These are phyloP conservation scores for Candida michaelii DNA, from an alignment of 805 yeast species.

Conservation along the genomic window DNA sequence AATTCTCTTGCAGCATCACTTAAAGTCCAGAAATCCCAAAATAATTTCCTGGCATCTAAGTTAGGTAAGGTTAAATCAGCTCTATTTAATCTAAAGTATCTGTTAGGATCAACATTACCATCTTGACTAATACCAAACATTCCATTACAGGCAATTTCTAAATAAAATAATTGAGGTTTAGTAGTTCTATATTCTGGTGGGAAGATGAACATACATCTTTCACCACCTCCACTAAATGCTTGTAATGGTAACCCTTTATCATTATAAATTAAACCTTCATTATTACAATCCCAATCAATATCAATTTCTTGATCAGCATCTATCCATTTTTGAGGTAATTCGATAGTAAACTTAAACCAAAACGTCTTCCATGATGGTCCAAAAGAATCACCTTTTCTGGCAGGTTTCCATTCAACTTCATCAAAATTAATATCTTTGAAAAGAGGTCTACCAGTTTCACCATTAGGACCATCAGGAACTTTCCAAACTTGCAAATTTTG, in stretches of 20 bases:
- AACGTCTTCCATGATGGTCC: conserved; percentile 98
- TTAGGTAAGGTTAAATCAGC: conserved; percentile 86
- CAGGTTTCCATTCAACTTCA: conserved; percentile 48
- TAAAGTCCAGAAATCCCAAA: conserved; percentile 81
- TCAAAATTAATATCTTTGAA: conserved; percentile 57
- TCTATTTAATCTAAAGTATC: conserved; percentile 61
- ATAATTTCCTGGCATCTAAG: conserved; percentile 72
- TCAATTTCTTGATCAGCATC: conserved; percentile 49
- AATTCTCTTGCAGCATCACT: conserved; percentile 91
- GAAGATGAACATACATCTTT: conserved; percentile 69
- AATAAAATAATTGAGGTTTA: conserved; percentile 63
- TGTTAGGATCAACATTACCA: conserved; percentile 66
- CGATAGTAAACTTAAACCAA: conserved; percentile 76
- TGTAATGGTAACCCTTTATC: conserved; percentile 67
- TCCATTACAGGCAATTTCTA: conserved; percentile 92
- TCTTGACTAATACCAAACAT: conserved; percentile 76
- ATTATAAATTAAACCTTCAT: conserved; percentile 81
- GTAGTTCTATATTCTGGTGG: conserved; percentile 56
- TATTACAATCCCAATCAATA: conserved; percentile 81
- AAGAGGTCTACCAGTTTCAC: conserved; percentile 56
- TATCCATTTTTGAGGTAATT: conserved; percentile 64
- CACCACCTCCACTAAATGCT: conserved; percentile 86
- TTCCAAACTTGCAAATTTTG: conserved; percentile 61
- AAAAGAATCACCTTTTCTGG: conserved; percentile 69
- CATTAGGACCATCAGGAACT: conserved; percentile 58